Base-by-base conservation (phyloP, 306 rosid species). In the Ziziphus jujuba region DNA sequence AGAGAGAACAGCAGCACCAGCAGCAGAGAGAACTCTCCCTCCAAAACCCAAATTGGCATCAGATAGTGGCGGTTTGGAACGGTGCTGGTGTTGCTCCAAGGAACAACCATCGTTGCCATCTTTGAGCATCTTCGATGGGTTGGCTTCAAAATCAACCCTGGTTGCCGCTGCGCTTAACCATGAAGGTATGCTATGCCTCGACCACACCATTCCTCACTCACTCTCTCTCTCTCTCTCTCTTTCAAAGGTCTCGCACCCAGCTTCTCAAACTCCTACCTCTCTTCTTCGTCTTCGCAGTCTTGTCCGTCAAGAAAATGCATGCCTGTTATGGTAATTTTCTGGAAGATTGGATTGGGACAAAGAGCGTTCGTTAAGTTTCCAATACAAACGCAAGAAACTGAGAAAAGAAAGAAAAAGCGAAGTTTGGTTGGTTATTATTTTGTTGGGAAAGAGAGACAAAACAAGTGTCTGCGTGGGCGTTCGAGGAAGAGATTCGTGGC, bases 1-100 rank as follows among this genome's bases (percentile, higher is more conserved):
- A 16, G 99, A 93, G 36, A 93, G 12, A 48, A 88, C 56, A 47
- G 99, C 91, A 54, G 99, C 96, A 33, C 95, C 96, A 15, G 90
- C 87, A 16, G 89, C 97, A 49, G 99, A 82, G 6, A 90, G 49
- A 68, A 87, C 79, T 48, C 97, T 84, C 77, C 85, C 89, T 20
- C 78, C 77, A 44, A 86, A 66, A 19, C 83, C 72, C 86, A 93
- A 67, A 50, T 86, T 65, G 23, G 63, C 61, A 11, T 87, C 89
- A 24, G 89, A 36, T 34, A 77, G n/a, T 9, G 8, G n/a, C n/a
- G 72, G 35, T 19, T 62, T 31, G 8, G 56, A 59, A 47, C 12
- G 62, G 40, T 10, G 69, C 50, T 22, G 19, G 17, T 50, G 48
- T 22, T 66, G 25, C 23, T 40, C 56, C 35, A 43, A 67, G 49